Conservation (phyloP, 1,139 yeast species). For the Groenewaldozyma auringiensis region DNA sequence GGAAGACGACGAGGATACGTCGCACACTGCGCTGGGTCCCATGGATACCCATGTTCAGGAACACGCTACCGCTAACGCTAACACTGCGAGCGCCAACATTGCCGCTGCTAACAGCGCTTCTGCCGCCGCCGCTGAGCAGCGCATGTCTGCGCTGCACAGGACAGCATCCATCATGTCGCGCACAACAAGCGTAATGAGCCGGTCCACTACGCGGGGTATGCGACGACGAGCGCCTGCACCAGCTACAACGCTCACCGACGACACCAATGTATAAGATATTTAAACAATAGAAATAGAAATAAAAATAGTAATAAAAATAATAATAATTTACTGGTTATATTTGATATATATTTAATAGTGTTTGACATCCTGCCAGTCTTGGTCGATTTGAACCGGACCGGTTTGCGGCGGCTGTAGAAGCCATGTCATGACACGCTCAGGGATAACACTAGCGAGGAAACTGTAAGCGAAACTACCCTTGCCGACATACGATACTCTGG, state of each 20-base stretch:
- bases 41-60: neutral
- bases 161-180: neutral
- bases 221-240: too few species aligned
- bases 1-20: neutral
- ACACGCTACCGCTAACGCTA: neutral
- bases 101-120: neutral
- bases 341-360: neutral
- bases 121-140: too few species aligned
- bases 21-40: neutral
- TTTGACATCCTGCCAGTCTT: conserved; percentile 21
- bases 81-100: neutral
- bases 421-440: conserved; percentile 32
- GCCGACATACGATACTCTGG: conserved; percentile 34
- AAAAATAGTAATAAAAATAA: too few species aligned
- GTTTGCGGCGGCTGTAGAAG: conserved; percentile 23
- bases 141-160: too few species aligned
- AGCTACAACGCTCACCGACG: too few species aligned
- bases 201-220: neutral
- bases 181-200: conserved; percentile 1
- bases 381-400: conserved; percentile 14
- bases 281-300: too few species aligned
- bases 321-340: too few species aligned
- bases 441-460: conserved; percentile 26
- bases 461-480: conserved; percentile 32
- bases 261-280: too few species aligned